phyloP scores from a whole-genome alignment of 106 monocot species.

The Vanilla planifolia region DNA sequence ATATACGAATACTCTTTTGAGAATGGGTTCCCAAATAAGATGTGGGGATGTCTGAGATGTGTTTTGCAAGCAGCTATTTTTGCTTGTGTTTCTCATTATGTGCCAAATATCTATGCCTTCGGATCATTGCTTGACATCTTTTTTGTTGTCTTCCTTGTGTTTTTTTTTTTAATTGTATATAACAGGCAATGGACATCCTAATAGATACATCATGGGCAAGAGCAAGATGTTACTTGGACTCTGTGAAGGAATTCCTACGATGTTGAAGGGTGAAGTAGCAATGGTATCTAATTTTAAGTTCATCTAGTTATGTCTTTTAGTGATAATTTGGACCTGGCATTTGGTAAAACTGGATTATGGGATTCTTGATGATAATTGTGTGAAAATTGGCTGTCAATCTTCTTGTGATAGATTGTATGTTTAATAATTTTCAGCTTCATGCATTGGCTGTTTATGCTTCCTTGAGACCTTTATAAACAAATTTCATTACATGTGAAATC shows the following conservation, averaged over 20 bases:
- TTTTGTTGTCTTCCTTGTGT: too few species aligned
- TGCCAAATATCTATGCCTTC: neutral
- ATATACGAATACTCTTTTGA: too few species aligned
- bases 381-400: neutral
- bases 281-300: constrained; percentile 43
- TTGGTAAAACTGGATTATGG: neutral
- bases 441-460: neutral
- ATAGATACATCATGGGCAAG: constrained; percentile 73
- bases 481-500: too few species aligned
- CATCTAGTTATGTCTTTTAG: neutral
- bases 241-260: constrained; percentile 83
- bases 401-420: neutral
- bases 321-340: neutral
- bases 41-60: too few species aligned
- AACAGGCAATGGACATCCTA: constrained; percentile 82
- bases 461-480: neutral
- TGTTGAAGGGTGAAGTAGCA: constrained; percentile 85
- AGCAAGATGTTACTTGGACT: constrained; percentile 93
- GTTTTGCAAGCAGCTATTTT: neutral
- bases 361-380: neutral
- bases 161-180: constrained; percentile 8
- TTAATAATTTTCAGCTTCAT: neutral
- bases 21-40: too few species aligned
- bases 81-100: neutral
- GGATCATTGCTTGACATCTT: neutral